Evolutionary conservation across 208 protist species (phyloP), one percentile per base, ranked within the genome.

Genomic region (Herpetomonas samuelpessoai): DNA sequence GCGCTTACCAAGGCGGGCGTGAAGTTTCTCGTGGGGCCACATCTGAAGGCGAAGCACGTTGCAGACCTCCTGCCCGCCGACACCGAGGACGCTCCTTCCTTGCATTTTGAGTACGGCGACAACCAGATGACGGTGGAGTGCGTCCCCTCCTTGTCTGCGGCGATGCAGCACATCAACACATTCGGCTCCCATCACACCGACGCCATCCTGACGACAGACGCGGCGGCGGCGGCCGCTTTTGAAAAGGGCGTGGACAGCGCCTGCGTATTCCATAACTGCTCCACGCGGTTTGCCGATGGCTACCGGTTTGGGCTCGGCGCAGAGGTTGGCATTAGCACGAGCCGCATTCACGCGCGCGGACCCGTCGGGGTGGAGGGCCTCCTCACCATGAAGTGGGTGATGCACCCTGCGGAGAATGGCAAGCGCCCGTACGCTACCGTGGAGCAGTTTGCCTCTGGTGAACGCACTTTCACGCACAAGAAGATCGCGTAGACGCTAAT

Each of bases 361-460:
- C 95, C 95, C 0, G 92, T 98, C 3, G 95, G 95, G n/a, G 76
- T 96, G 24, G 87, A 97, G 62, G 95, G 94, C 4, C 68, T 98
- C 18, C 60, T 97, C 31, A 95, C 86, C 7, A 57, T 80, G 53
- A 85, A 85, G 50, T 89, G 79, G 74, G 61, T 85, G 56, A 54
- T 89, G 48, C 52, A 54, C 24, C 79, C 79, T 22, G 60, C 27
- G n/a, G 25, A 51, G 56, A 24, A 46, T 2, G 31, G 31, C 25
- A 28, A 35, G 57, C 29, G 29, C 21, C 27, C 25, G 35, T 79
- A 74, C 41, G 71, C 75, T 28, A 86, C 80, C 3, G 75, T 88
- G 31, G 54, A 30, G 19, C 66, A 81, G 56, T 88, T 83, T 48
- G 67, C 74, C 63, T 73, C 58, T 27, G 76, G 76, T 0, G 69